phyloP scores from a whole-genome alignment of 2,329 filamentous ascomycete species.

The Hymenoscyphus albidus region DNA sequence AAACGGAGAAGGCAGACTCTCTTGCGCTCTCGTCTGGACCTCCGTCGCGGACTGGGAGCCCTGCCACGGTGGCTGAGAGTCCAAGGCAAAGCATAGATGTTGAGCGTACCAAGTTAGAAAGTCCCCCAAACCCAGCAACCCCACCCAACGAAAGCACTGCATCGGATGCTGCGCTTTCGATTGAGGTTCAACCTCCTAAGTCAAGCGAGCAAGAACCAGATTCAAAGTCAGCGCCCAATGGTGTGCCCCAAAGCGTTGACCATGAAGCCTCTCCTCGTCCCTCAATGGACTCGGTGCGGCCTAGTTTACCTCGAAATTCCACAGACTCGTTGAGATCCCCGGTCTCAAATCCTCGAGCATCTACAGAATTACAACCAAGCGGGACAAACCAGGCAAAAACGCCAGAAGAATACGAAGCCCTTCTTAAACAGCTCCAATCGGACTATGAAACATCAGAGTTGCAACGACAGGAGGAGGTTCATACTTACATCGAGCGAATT shows the following conservation, averaged over 20 bases:
- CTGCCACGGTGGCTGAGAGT: slow-evolving; percentile 43
- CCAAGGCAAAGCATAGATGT: slow-evolving; percentile 44
- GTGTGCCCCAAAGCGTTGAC: slow-evolving; percentile 17
- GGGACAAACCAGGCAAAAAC: slow-evolving; percentile 16
- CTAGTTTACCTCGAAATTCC: slow-evolving; percentile 27
- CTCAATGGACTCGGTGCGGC: slow-evolving; percentile 30
- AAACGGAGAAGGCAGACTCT: slow-evolving; percentile 44
- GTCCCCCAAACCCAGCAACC: slow-evolving; percentile 12
- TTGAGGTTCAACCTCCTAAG: slow-evolving; percentile 16
- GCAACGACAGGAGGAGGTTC: slow-evolving; percentile 74
- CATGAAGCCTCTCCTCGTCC: slow-evolving; percentile 23
- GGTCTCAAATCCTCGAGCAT: slow-evolving; percentile 27
- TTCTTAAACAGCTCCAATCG: slow-evolving; percentile 37
- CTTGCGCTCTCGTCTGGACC: slow-evolving; percentile 47
- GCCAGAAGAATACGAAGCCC: slow-evolving; percentile 38
- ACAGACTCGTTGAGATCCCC: slow-evolving; percentile 24
- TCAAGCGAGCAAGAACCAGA: not conserved
- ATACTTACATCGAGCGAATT: slow-evolving; percentile 80
- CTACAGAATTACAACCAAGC: slow-evolving; percentile 27
- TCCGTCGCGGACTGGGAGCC: slow-evolving; percentile 50
- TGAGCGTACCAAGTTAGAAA: slow-evolving; percentile 22
- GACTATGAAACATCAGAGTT: slow-evolving; percentile 32
- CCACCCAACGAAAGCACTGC: slow-evolving; percentile 1
- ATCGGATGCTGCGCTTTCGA: slow-evolving; percentile 13
- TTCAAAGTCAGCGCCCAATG: slow-evolving; percentile 13